Percentiles rank a stretch among this genome's conserved stretches.
These are phyloP conservation scores for Zygotorulaspora chibaensis DNA, from an alignment of 805 yeast species.

Conservation along the genomic window DNA sequence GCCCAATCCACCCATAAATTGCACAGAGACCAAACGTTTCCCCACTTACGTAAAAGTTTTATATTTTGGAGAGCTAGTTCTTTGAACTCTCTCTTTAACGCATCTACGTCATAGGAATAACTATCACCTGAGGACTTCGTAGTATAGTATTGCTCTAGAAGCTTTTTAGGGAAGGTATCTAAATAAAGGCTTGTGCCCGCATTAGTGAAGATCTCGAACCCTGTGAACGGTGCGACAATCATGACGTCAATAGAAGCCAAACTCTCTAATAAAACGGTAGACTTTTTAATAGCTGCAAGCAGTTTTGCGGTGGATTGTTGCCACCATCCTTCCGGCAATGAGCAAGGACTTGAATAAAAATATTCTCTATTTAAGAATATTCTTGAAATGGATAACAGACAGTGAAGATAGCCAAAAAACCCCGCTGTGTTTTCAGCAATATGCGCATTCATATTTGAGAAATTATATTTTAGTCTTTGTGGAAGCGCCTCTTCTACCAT, in stretches of 20 bases:
- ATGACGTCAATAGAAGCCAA: constrained; percentile 27
- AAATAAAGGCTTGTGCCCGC: constrained; percentile 37
- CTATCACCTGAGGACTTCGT: background rate
- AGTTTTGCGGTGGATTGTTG: constrained; percentile 27
- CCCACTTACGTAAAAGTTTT: constrained; percentile 29
- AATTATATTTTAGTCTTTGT: constrained; percentile 19
- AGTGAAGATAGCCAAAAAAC: constrained; percentile 37
- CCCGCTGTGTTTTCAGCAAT: constrained; percentile 30
- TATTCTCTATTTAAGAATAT: constrained; percentile 39
- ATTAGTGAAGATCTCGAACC: constrained; percentile 37
- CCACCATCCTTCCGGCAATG: constrained; percentile 32
- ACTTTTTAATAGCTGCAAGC: constrained; percentile 23
- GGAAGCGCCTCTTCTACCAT: constrained; percentile 30
- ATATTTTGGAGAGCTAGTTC: constrained; percentile 26
- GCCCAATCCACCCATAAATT: constrained; percentile 32
- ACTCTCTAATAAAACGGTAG: constrained; percentile 24
- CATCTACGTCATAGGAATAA: background rate
- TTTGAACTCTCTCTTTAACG: constrained; percentile 15
- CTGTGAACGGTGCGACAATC: constrained; percentile 39
- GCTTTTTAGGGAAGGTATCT: constrained; percentile 30
- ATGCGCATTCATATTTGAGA: constrained; percentile 30
- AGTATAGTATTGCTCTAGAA: background rate
- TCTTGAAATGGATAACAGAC: constrained; percentile 33
- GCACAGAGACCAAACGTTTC: constrained; percentile 33
- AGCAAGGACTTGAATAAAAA: constrained; percentile 33